A percentile compares a stretch with the other conserved stretches of the same genome.
Conservation (phyloP, 2,329 filamentous ascomycete genomes). For the Claviceps spartinae region DNA sequence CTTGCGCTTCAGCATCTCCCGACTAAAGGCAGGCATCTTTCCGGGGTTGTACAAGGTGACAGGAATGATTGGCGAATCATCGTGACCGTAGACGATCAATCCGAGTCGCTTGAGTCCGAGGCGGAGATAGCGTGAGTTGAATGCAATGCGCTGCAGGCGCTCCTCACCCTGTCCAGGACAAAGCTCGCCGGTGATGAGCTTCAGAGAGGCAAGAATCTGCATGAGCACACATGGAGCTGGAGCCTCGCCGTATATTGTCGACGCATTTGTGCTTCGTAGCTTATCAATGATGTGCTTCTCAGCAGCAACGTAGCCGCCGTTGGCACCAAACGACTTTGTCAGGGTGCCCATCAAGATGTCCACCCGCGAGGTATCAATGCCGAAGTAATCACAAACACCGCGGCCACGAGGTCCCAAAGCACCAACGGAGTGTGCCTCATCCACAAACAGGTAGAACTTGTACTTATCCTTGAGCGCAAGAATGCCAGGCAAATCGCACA, state of each 20-base stretch:
- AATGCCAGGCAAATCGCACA: conserved; percentile 91
- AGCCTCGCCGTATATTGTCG: conserved; percentile 75
- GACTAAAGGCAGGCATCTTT: conserved; percentile 96
- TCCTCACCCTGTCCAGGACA: conserved; percentile 88
- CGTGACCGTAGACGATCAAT: conserved; percentile 92
- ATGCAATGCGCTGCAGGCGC: conserved; percentile 85
- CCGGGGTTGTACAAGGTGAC: conserved; percentile 94
- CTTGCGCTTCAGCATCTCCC: conserved; percentile 96
- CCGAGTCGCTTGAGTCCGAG: conserved; percentile 93
- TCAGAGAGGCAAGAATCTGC: conserved; percentile 78
- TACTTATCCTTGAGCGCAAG: conserved; percentile 83
- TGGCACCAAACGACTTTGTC: conserved; percentile 96
- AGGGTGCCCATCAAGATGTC: conserved; percentile 97
- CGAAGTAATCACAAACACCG: conserved; percentile 96
- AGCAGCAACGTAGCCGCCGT: conserved; percentile 86
- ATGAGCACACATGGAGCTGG: conserved; percentile 77
- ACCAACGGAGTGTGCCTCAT: conserved; percentile 93
- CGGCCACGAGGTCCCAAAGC: conserved; percentile 78
- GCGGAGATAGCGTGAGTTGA: conserved; percentile 97
- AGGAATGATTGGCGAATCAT: conserved; percentile 94
- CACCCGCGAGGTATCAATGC: conserved; percentile 72
- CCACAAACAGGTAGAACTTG: conserved; percentile 91
- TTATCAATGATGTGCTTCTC: conserved; percentile 89
- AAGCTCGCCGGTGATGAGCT: conserved; percentile 79
- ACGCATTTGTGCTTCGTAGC: conserved; percentile 72